phyloP scores from a whole-genome alignment of 83 land plant genomes.

The Picea mariana region DNA sequence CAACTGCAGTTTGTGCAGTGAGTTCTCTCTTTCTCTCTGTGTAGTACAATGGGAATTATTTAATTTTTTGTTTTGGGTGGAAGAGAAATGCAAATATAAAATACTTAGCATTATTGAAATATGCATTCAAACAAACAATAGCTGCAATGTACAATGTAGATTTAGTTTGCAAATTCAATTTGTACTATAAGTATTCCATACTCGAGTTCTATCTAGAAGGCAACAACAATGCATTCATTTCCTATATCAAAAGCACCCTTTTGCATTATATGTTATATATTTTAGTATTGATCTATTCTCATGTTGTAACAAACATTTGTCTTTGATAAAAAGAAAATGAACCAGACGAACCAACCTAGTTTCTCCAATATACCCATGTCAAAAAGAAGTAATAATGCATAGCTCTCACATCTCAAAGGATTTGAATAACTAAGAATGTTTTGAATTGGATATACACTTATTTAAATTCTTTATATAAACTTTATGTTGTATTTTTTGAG shows the following conservation, averaged over 20 bases:
- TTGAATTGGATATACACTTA: not conserved
- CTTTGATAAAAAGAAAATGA: no score
- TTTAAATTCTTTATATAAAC: not conserved
- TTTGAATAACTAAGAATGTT: not conserved
- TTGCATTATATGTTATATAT: not conserved
- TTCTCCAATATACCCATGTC: no score
- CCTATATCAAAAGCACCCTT: not conserved
- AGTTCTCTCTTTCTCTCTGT: no score
- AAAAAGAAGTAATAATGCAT: not conserved
- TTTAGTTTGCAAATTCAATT: not conserved
- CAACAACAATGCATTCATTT: not conserved
- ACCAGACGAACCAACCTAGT: no score
- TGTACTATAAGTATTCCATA: not conserved
- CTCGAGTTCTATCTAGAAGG: not conserved
- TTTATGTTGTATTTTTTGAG: conserved; percentile 1
- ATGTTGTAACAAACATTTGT: no score
- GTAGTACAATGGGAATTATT: no score
- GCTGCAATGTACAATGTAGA: not conserved
- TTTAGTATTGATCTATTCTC: no score
- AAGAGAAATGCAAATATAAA: not conserved
- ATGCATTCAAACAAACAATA: not conserved
- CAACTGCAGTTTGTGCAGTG: no score
- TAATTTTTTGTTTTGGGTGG: not conserved
- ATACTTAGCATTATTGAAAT: not conserved
- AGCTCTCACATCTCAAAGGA: not conserved